A percentile compares a stretch with the other conserved stretches of the same genome.
Evolutionary conservation across 257 asterid genomes (phyloP).

Genomic region (Hygrophila difformis): DNA sequence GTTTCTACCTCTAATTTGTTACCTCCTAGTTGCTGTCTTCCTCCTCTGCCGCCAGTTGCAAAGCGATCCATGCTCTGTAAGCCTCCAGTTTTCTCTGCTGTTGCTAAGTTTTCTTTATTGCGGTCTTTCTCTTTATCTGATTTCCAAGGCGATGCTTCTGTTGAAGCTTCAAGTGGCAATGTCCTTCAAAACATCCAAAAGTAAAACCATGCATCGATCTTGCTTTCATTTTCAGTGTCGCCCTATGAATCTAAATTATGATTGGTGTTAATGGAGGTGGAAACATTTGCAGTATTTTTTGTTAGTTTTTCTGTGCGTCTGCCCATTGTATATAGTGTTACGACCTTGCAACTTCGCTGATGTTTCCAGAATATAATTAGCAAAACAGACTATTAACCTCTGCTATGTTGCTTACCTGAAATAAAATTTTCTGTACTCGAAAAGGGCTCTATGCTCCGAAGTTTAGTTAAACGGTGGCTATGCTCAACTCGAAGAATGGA

Average conservation of each 20-base stretch:
- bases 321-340: constrained; percentile 10
- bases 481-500: too few relatives aligned
- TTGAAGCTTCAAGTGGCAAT: constrained; percentile 24
- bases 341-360: constrained; percentile 9
- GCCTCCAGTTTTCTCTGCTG: constrained; percentile 25
- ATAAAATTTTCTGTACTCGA: too few relatives aligned
- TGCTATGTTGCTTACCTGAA: too few relatives aligned
- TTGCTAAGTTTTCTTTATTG: constrained; percentile 38
- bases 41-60: constrained; percentile 62
- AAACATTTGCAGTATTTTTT: constrained; percentile 18
- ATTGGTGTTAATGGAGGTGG: constrained; percentile 48
- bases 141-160: constrained; percentile 49
- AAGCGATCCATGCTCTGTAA: constrained; percentile 27
- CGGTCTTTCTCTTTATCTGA: constrained; percentile 60
- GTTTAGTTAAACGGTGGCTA: too few relatives aligned
- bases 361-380: constrained; percentile 23
- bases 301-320: constrained; percentile 11
- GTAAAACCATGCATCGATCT: constrained; percentile 11
- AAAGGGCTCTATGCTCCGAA: too few relatives aligned
- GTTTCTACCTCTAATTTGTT: constrained; percentile 36
- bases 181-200: constrained; percentile 19
- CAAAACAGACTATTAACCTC: constrained; percentile 8
- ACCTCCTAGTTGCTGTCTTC: constrained; percentile 31
- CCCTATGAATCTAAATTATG: constrained; percentile 40
- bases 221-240: constrained; percentile 20